phyloP scores from a whole-genome alignment of 169 alveolate species.

The Cryptosporidium sp. region DNA sequence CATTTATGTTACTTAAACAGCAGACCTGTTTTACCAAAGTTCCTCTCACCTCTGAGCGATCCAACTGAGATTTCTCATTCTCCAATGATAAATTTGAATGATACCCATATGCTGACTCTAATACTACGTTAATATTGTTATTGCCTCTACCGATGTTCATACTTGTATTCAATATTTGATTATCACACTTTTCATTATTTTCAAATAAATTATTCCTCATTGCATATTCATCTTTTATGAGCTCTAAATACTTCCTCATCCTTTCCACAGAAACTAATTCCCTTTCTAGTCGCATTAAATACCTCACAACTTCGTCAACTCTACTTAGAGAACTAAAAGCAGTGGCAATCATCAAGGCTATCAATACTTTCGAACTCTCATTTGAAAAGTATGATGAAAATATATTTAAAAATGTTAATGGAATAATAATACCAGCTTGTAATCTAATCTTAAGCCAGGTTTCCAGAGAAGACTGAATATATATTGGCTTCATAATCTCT shows the following conservation, averaged over 20 bases:
- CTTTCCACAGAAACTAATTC: conserved; percentile 70
- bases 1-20: conserved; percentile 40
- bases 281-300: conserved; percentile 59
- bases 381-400: conserved; percentile 27
- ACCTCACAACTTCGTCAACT: conserved; percentile 69
- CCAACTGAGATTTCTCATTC: conserved; percentile 15
- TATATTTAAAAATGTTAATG: conserved; percentile 51
- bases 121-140: conserved; percentile 1
- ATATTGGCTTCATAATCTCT: conserved; percentile 47
- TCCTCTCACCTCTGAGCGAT: conserved; percentile 64
- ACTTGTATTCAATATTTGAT: background rate
- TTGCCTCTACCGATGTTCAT: too few species aligned
- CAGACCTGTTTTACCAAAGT: conserved; percentile 24
- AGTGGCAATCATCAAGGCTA: conserved; percentile 51
- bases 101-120: conserved; percentile 52
- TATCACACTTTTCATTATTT: background rate
- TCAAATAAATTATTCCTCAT: background rate
- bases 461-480: conserved; percentile 59
- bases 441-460: conserved; percentile 55
- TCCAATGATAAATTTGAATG: conserved; percentile 25
- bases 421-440: conserved; percentile 61
- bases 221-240: conserved; percentile 18
- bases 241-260: conserved; percentile 39
- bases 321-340: conserved; percentile 49
- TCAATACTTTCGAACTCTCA: conserved; percentile 11